Percentiles rank a stretch among this genome's conserved stretches.
Evolutionary conservation across 305 asterid species (phyloP).

Genomic region (Fraxinus albicans): DNA sequence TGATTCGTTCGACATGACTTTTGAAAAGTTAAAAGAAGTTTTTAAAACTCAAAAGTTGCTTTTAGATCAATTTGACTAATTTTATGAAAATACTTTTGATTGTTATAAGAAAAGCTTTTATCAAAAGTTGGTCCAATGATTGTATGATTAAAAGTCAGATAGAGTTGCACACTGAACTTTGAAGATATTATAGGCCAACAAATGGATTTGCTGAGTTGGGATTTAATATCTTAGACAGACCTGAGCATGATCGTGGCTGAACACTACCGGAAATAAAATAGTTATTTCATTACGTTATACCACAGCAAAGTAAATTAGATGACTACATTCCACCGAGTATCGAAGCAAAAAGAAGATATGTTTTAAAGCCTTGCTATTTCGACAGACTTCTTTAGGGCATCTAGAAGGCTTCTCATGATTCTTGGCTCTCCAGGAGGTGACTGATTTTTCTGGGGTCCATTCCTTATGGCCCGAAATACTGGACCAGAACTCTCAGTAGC

Average conservation of each 20-base stretch:
- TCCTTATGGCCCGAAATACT: conserved; percentile 69
- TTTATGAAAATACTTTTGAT: too few relatives aligned
- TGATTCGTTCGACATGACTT: too few relatives aligned
- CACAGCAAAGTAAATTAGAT: background rate
- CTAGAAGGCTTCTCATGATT: conserved; percentile 85
- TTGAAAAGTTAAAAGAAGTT: too few relatives aligned
- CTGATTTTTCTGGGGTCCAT: conserved; percentile 61
- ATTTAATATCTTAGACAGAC: too few relatives aligned
- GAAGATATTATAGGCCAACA: background rate
- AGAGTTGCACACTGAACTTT: background rate
- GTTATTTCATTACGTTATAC: background rate
- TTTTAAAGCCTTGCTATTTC: conserved; percentile 57
- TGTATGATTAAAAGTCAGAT: too few relatives aligned
- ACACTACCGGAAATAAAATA: too few relatives aligned
- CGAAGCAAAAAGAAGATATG: background rate
- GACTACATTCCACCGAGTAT: background rate
- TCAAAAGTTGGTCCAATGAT: too few relatives aligned
- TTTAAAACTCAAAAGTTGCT: too few relatives aligned
- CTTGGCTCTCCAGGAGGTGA: conserved; percentile 83
- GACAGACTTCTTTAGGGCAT: conserved; percentile 78
- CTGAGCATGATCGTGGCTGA: too few relatives aligned
- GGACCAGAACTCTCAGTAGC: conserved; percentile 54
- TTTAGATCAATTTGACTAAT: too few relatives aligned
- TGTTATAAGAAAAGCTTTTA: too few relatives aligned
- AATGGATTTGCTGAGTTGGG: background rate